Conservation (phyloP, 2,329 filamentous ascomycete species). For the Neurospora crassa region DNA sequence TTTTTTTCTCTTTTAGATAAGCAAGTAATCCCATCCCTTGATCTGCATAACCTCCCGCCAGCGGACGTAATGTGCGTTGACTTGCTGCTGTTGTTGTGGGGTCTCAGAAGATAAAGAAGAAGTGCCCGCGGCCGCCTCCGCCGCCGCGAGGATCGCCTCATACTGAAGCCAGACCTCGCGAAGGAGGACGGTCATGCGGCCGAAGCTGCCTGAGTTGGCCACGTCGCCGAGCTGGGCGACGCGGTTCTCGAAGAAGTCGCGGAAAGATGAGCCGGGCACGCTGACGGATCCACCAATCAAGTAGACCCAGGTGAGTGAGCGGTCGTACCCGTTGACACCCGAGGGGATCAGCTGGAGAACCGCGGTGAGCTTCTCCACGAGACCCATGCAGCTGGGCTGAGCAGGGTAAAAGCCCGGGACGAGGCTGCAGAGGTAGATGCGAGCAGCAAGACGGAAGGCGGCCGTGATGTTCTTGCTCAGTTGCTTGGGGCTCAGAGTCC, state of each 20-base stretch:
- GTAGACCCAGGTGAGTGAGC: slow-evolving; percentile 86
- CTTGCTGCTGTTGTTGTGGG: slow-evolving; percentile 25
- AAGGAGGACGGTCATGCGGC: slow-evolving; percentile 68
- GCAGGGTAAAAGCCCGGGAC: slow-evolving; percentile 77
- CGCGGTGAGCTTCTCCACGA: slow-evolving; percentile 69
- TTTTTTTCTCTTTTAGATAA: slow-evolving; percentile 49
- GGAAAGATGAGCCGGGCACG: slow-evolving; percentile 62
- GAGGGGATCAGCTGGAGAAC: slow-evolving; percentile 75
- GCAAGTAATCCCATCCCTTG: slow-evolving; percentile 85
- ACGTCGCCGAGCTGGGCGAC: slow-evolving; percentile 64
- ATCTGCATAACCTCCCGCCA: slow-evolving; percentile 91
- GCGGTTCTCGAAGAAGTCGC: slow-evolving; percentile 67
- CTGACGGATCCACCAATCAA: slow-evolving; percentile 78
- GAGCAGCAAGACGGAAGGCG: slow-evolving; percentile 82
- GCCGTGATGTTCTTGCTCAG: slow-evolving; percentile 81
- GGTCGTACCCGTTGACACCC: slow-evolving; percentile 75
- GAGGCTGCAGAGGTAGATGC: slow-evolving; percentile 93
- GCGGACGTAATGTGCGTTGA: slow-evolving; percentile 55
- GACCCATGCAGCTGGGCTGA: slow-evolving; percentile 62
- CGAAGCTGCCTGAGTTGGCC: slow-evolving; percentile 76
- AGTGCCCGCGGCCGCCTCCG: slow-evolving; percentile 26
- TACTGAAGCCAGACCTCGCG: slow-evolving; percentile 79
- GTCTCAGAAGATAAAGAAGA: slow-evolving; percentile 27
- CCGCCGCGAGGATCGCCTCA: slow-evolving; percentile 29
- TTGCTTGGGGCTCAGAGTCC: slow-evolving; percentile 71